Evolutionary conservation across 495 filamentous ascomycete species (phyloP).

Genomic region (Evernia prunastri): DNA sequence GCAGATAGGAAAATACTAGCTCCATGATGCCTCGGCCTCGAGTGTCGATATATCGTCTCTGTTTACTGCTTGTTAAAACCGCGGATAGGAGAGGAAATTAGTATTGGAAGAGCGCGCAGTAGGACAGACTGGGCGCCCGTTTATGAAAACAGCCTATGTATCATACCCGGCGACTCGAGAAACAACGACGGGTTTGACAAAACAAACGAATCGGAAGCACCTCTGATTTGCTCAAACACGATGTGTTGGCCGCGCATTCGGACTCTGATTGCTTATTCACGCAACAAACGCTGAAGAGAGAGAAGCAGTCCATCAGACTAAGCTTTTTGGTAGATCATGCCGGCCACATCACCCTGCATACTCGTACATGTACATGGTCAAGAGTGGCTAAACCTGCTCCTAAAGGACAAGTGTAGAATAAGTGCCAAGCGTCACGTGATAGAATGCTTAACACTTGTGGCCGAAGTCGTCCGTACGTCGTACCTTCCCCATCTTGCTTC

Average conservation of each 20-base stretch:
- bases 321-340: background rate
- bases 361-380: too few relatives aligned
- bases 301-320: background rate
- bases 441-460: background rate
- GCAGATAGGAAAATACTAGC: background rate
- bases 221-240: background rate
- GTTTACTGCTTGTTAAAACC: too few relatives aligned
- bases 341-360: background rate
- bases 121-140: background rate
- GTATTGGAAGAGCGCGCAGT: background rate
- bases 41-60: background rate
- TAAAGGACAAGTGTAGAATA: background rate
- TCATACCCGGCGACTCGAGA: background rate
- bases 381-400: too few relatives aligned
- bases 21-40: background rate
- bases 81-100: background rate
- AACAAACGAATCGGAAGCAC: background rate
- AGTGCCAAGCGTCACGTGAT: background rate
- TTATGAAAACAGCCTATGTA: background rate
- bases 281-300: background rate
- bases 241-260: background rate
- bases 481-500: background rate
- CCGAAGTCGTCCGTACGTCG: too few relatives aligned
- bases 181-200: background rate
- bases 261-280: background rate